Evolutionary conservation across 768 basidiomycete genomes (phyloP).

Genomic region (Naganishia kalamii): DNA sequence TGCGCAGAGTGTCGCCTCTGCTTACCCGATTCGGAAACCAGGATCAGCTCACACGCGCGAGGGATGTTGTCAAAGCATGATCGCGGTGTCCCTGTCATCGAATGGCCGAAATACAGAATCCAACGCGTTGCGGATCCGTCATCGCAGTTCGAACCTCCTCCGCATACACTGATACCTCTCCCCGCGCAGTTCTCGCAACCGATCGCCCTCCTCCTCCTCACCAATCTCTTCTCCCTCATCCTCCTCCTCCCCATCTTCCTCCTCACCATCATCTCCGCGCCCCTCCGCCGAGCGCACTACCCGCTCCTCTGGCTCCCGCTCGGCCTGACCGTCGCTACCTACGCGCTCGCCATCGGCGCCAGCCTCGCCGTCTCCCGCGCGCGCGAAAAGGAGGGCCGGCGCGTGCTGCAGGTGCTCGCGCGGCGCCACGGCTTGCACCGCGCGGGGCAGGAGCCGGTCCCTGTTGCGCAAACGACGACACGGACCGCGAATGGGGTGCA

Average conservation of each 20-base stretch:
- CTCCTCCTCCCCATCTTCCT: conserved; percentile 39
- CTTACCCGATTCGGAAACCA: no score
- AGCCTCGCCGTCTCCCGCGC: conserved; percentile 41
- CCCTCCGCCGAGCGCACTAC: conserved; percentile 30
- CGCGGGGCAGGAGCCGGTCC: neutral
- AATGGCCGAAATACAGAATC: neutral
- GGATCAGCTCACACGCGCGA: no score
- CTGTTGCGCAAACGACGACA: neutral
- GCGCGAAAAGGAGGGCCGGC: conserved; percentile 32
- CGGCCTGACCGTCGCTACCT: conserved; percentile 30
- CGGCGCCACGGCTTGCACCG: conserved; percentile 14
- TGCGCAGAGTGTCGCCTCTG: no score
- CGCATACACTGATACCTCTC: neutral
- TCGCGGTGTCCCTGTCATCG: no score
- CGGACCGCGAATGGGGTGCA: neutral
- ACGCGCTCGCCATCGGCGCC: conserved; percentile 35
- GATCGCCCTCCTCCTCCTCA: conserved; percentile 43
- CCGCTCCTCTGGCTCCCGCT: conserved; percentile 41
- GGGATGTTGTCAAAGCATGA: no score
- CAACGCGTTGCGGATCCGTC: neutral
- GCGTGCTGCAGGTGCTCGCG: conserved; percentile 39
- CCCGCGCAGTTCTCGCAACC: conserved; percentile 40
- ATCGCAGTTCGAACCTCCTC: neutral
- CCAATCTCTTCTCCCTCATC: conserved; percentile 37
- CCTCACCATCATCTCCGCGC: conserved; percentile 34